Conservation (phyloP, 176 grass and related monocot species). For the Triticum turgidum region DNA sequence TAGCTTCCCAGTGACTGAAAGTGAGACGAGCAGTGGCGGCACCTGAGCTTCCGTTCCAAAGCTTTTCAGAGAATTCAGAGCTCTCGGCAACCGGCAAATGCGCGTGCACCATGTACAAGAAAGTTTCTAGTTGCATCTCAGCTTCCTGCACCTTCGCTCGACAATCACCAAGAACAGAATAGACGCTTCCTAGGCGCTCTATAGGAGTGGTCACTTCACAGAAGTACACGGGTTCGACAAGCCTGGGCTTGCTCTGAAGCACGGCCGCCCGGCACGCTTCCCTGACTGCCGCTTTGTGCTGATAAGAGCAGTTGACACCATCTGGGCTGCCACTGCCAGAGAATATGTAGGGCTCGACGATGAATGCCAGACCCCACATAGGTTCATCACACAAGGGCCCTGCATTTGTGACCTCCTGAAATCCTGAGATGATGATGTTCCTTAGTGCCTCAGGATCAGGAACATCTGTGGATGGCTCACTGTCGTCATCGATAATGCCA, state of each 20-base stretch:
- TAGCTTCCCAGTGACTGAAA: constrained; percentile 86
- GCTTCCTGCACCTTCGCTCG: constrained; percentile 78
- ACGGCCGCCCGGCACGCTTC: constrained; percentile 80
- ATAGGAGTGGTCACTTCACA: constrained; percentile 74
- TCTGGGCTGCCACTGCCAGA: constrained; percentile 34
- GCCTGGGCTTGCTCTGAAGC: constrained; percentile 85
- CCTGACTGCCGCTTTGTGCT: constrained; percentile 76
- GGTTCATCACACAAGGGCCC: constrained; percentile 94
- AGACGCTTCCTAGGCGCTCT: constrained; percentile 62
- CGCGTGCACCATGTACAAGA: constrained; percentile 73
- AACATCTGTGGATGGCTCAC: not conserved
- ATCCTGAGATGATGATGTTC: constrained; percentile 79
- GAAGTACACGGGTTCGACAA: constrained; percentile 86
- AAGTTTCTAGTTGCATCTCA: constrained; percentile 88
- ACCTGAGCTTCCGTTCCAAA: constrained; percentile 67
- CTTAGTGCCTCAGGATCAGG: constrained; percentile 37
- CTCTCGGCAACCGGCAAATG: constrained; percentile 84
- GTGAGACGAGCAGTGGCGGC: constrained; percentile 76
- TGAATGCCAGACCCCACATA: constrained; percentile 82
- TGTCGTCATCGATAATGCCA: not conserved
- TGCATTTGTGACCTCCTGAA: constrained; percentile 74
- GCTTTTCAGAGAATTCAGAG: constrained; percentile 68
- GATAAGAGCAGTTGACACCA: constrained; percentile 55
- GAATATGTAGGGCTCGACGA: constrained; percentile 79
- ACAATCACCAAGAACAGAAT: constrained; percentile 70